Base-by-base conservation (phyloP, 345 rosid genomes). In the Erodium maritimum region DNA sequence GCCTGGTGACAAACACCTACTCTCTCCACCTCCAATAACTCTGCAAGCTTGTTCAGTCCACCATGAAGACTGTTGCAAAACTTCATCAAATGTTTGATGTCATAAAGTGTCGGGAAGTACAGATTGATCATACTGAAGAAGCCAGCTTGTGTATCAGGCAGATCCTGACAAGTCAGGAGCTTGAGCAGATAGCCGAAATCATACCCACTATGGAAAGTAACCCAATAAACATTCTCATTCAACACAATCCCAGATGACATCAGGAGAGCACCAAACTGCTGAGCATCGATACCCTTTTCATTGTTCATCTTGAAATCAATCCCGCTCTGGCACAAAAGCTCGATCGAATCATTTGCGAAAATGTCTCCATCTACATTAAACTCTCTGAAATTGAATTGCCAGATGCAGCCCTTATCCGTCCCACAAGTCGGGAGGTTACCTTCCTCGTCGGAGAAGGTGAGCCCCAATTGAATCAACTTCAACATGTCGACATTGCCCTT, bases 181-280 rank as follows among this genome's bases (percentile, higher is more conserved):
- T 87, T 87, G n/a, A 85, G 68, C 77, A 87, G 62, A 70, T 85
- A 87, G 2, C 89, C 91, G n/a, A 87, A 87, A 69, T 85, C 91
- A 58, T 87, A 85, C 13, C 81, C 87, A 4, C 90, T 77, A 58
- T 87, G 95, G 54, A 87, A 87, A 0, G 95, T 87, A 53, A 87
- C 84, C 91, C 91, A 85, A 22, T 73, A 74, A 64, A 87, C 87
- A n/a, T 24, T 69, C 1, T 82, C 84, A 62, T 82, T 84, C 81
- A 84, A 48, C 53, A 87, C 95, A 48, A 84, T 66, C 71, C 91
- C 95, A 0, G 91, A 87, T 0, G 95, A 82, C 89, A 87, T 82
- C 21, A 87, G 20, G 14, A 85, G 75, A 75, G 78, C 91, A 0
- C 82, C 79, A 18, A 87, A 87, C 8, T 52, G 65, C 23, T 19